Evolutionary conservation across 1,284 basidiomycete species (phyloP), one percentile per base, ranked within the genome.

Genomic region (Rhizoctonia solani): DNA sequence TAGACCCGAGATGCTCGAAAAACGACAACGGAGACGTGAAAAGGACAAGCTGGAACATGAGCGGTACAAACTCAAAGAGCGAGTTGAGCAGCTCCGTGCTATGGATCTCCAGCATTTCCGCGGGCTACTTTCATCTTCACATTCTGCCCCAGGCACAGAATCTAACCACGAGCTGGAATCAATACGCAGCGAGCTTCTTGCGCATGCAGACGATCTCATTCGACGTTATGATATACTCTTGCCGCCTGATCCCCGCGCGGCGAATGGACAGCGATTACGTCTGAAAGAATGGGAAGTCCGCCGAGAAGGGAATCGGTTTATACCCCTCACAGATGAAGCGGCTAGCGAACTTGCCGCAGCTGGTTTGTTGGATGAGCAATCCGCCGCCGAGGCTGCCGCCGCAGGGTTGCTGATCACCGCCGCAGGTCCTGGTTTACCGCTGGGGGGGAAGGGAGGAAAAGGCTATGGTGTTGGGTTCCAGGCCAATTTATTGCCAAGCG

Each of bases 11-110:
- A 84, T 84, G 16, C 88, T 92, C 67, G 94, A 96, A 77, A 92
- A 92, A 75, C 84, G 91, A 11, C 87, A 90, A 74, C 86, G 92
- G 2, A 80, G 92, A 44, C 84, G 92, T 66, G 93, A 96, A 77
- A 91, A 92, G 76, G 93, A 95, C 76, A 92, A 93, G 74, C 83
- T 97, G 69, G 87, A 90, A 75, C 89, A 93, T 71, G 92, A 94
- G 74, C 91, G 94, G 70, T 92, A 94, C 79, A 95, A 94, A 76
- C 85, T 97, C 73, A 88, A 89, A 73, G 87, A 92, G 73, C 85
- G 93, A 34, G 90, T 95, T 70, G 93, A 95, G 50, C 87, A 94
- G 74, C 81, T 96, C 68, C 85, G 83, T 69, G 81, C 79, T 19
- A 88, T 91, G 84, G 90, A 93, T 70, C 76, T 82, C 47, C 77